Conservation (phyloP, 2,329 filamentous ascomycete genomes). For the Fusarium praegraminearum region DNA sequence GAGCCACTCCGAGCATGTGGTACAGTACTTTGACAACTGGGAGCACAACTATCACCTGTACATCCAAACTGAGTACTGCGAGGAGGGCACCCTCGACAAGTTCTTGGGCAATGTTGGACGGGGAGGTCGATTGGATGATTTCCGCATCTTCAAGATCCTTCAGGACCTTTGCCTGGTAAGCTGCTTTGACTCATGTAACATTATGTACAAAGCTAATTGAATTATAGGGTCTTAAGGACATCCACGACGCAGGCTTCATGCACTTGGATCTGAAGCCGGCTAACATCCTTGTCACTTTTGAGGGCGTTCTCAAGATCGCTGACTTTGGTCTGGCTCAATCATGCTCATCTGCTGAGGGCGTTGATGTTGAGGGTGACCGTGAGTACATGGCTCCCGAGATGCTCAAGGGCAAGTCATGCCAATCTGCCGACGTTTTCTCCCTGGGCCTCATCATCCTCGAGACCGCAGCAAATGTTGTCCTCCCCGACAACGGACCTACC, state of each 20-base stretch:
- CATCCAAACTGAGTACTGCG: slow-evolving; percentile 97
- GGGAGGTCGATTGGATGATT: slow-evolving; percentile 91
- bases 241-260: slow-evolving; percentile 88
- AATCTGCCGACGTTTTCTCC: slow-evolving; percentile 92
- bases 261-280: slow-evolving; percentile 89
- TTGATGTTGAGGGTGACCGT: slow-evolving; percentile 93
- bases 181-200: neutral
- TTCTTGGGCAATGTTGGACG: slow-evolving; percentile 87
- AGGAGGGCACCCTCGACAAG: slow-evolving; percentile 88
- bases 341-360: slow-evolving; percentile 80
- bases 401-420: slow-evolving; percentile 85
- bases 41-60: slow-evolving; percentile 87
- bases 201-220: slow-evolving; percentile 16
- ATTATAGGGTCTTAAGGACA: slow-evolving; percentile 83
- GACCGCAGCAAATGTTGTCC: slow-evolving; percentile 91
- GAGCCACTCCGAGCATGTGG: slow-evolving; percentile 83
- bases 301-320: slow-evolving; percentile 85
- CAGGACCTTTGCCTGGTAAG: slow-evolving; percentile 85
- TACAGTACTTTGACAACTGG: slow-evolving; percentile 89
- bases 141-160: slow-evolving; percentile 98
- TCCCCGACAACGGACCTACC: slow-evolving; percentile 90
- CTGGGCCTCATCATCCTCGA: slow-evolving; percentile 95
- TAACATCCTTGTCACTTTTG: slow-evolving; percentile 84
- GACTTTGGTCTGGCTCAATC: slow-evolving; percentile 86
- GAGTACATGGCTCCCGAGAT: slow-evolving; percentile 97